A percentile compares a stretch with the other conserved stretches of the same genome.
Evolutionary conservation across 2,329 filamentous ascomycete genomes (phyloP).

Genomic region (Elsinoe ampelina): DNA sequence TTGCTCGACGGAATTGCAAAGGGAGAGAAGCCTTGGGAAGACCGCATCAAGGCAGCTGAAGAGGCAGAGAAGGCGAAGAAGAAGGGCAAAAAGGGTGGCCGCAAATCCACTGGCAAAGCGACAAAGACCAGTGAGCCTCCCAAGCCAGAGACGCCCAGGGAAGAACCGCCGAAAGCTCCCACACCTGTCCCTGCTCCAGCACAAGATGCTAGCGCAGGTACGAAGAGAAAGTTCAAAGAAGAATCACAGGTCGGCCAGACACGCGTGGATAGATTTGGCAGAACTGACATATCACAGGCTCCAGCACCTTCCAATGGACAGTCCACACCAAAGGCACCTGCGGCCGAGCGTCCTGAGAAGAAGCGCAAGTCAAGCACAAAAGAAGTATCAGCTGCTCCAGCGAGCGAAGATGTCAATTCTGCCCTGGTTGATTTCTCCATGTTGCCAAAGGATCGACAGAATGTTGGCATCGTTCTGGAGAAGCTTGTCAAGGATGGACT

Average conservation of each 20-base stretch:
- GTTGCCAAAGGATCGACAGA: slow-evolving; percentile 57
- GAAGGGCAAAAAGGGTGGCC: slow-evolving; percentile 27
- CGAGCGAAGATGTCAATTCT: slow-evolving; percentile 22
- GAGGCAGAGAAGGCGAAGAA: slow-evolving; percentile 52
- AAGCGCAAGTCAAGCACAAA: slow-evolving; percentile 27
- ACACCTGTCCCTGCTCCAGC: slow-evolving; percentile 11
- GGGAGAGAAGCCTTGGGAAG: slow-evolving; percentile 83
- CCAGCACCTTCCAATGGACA: slow-evolving; percentile 1
- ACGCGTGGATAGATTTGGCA: no score
- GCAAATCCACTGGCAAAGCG: slow-evolving; percentile 15
- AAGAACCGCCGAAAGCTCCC: slow-evolving; percentile 8
- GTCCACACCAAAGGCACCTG: slow-evolving; percentile 10
- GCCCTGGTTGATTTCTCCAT: slow-evolving; percentile 34
- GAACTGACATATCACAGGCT: not conserved
- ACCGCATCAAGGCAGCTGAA: slow-evolving; percentile 49
- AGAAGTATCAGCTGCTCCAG: slow-evolving; percentile 15
- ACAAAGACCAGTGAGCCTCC: slow-evolving; percentile 24
- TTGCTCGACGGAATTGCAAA: slow-evolving; percentile 67
- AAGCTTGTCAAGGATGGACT: slow-evolving; percentile 61
- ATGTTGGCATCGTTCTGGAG: slow-evolving; percentile 59
- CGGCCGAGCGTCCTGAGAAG: slow-evolving; percentile 25
- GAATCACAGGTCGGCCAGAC: slow-evolving; percentile 7
- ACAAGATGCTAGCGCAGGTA: slow-evolving; percentile 17
- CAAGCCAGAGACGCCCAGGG: slow-evolving; percentile 15
- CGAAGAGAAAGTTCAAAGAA: slow-evolving; percentile 27